phyloP scores from a whole-genome alignment of 2,329 filamentous ascomycete genomes.

The Ophiostoma novo-ulmi region DNA sequence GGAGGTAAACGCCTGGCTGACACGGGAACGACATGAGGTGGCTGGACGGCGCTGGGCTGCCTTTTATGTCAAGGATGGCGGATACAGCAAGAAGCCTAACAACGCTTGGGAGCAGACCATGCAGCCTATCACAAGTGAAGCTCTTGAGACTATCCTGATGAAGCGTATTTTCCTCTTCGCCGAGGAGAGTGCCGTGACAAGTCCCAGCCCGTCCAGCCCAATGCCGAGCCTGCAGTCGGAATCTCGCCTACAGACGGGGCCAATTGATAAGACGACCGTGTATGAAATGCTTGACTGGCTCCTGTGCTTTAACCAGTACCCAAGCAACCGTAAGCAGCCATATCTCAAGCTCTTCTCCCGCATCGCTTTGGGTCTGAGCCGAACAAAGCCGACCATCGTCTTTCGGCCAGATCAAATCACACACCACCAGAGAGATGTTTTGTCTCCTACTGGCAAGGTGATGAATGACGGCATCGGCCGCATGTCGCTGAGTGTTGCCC shows the following conservation, averaged over 20 bases:
- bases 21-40: slow-evolving; percentile 38
- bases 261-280: slow-evolving; percentile 28
- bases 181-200: slow-evolving; percentile 40
- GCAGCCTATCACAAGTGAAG: slow-evolving; percentile 28
- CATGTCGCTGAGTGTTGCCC: slow-evolving; percentile 58
- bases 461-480: slow-evolving; percentile 65
- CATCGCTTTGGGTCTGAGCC: slow-evolving; percentile 50
- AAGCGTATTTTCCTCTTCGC: slow-evolving; percentile 53
- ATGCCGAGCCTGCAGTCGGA: slow-evolving; percentile 16
- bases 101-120: slow-evolving; percentile 30
- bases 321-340: slow-evolving; percentile 43
- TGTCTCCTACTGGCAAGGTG: slow-evolving; percentile 39
- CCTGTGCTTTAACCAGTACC: slow-evolving; percentile 37
- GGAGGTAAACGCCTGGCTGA: slow-evolving; percentile 41
- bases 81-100: slow-evolving; percentile 36
- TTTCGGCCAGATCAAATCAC: slow-evolving; percentile 46
- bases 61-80: slow-evolving; percentile 41
- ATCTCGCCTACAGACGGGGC: slow-evolving; percentile 29
- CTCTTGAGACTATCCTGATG: slow-evolving; percentile 34
- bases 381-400: slow-evolving; percentile 43
- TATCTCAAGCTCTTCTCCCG: slow-evolving; percentile 55
- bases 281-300: slow-evolving; percentile 49
- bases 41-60: slow-evolving; percentile 45
- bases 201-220: slow-evolving; percentile 17
- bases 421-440: slow-evolving; percentile 36